phyloP scores from a whole-genome alignment of 768 basidiomycete species.

The Phaeolepiota aurea region DNA sequence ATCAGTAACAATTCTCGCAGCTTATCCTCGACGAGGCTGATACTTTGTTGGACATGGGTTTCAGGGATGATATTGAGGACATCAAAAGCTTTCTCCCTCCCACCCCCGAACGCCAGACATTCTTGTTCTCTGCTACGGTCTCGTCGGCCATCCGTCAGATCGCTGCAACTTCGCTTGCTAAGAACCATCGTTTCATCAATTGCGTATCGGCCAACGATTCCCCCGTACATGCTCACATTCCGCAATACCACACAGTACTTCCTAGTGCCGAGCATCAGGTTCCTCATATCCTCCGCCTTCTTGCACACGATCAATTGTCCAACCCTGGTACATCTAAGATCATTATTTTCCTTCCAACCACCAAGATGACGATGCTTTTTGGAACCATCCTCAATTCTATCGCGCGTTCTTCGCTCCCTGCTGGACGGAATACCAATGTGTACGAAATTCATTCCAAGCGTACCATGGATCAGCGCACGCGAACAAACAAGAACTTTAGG shows the following conservation, averaged over 20 bases:
- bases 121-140: slow-evolving; percentile 88
- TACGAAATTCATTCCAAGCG: slow-evolving; percentile 83
- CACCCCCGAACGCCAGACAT: slow-evolving; percentile 69
- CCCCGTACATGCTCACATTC: slow-evolving; percentile 66
- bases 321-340: slow-evolving; percentile 63
- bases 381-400: slow-evolving; percentile 52
- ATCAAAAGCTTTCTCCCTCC: slow-evolving; percentile 59
- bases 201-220: slow-evolving; percentile 53
- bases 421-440: slow-evolving; percentile 40
- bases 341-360: slow-evolving; percentile 80
- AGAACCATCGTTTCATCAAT: slow-evolving; percentile 65
- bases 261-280: slow-evolving; percentile 59
- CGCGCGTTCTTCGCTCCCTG: slow-evolving; percentile 34
- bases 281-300: slow-evolving; percentile 68
- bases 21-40: slow-evolving; percentile 92
- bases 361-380: slow-evolving; percentile 77
- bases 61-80: slow-evolving; percentile 75
- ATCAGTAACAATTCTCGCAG: slow-evolving; percentile 24
- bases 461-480: slow-evolving; percentile 46
- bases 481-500: slow-evolving; percentile 54
- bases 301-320: slow-evolving; percentile 82
- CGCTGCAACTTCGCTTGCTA: slow-evolving; percentile 49
- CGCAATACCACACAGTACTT: slow-evolving; percentile 77
- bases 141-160: slow-evolving; percentile 64
- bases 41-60: slow-evolving; percentile 86